phyloP scores from a whole-genome alignment of 2,329 filamentous ascomycete species.

The Xylaria digitata region DNA sequence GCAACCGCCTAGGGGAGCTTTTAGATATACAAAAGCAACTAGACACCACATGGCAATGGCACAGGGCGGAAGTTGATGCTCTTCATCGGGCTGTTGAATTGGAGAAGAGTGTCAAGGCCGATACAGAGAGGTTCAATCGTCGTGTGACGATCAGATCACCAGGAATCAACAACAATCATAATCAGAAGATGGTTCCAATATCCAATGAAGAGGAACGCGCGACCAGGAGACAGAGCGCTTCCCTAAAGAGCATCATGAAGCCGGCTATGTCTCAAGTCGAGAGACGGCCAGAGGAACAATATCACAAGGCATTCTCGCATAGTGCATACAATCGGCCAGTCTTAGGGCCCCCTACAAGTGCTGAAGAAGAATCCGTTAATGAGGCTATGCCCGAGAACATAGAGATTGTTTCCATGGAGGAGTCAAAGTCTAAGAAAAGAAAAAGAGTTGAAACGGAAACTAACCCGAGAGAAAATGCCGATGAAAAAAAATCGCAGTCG shows the following conservation, averaged over 20 bases:
- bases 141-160: slow-evolving; percentile 46
- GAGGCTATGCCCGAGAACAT: background rate
- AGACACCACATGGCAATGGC: slow-evolving; percentile 36
- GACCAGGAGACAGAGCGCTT: slow-evolving; percentile 43
- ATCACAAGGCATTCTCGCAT: slow-evolving; percentile 34
- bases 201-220: slow-evolving; percentile 48
- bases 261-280: slow-evolving; percentile 9
- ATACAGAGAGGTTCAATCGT: slow-evolving; percentile 33
- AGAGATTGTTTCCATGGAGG: background rate
- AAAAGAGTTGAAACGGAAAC: slow-evolving; percentile 23
- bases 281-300: slow-evolving; percentile 15
- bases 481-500: background rate
- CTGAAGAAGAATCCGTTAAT: slow-evolving; percentile 8
- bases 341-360: slow-evolving; percentile 31
- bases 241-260: slow-evolving; percentile 48
- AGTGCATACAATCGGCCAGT: slow-evolving; percentile 49
- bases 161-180: slow-evolving; percentile 36
- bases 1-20: slow-evolving; percentile 38
- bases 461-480: slow-evolving; percentile 29
- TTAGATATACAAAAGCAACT: slow-evolving; percentile 42
- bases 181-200: slow-evolving; percentile 41
- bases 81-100: slow-evolving; percentile 25
- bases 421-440: slow-evolving; percentile 14
- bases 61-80: slow-evolving; percentile 32
- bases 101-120: slow-evolving; percentile 17